Evolutionary conservation across 2,329 filamentous ascomycete genomes (phyloP), one percentile per base, ranked within the genome.

Genomic region (Penicillium brasilianum): DNA sequence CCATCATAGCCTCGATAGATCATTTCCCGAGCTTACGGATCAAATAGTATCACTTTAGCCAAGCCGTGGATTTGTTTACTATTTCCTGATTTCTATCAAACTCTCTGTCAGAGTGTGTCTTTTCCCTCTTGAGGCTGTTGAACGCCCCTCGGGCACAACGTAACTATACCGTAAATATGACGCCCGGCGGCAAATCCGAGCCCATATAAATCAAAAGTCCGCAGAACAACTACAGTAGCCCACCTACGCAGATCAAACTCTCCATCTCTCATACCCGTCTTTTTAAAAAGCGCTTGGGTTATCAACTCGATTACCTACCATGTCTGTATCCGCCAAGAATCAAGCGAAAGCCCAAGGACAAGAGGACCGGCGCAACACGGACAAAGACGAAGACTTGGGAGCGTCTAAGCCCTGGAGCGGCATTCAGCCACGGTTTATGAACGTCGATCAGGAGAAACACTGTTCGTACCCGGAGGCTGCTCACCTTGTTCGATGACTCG

Each of bases 381-480:
- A 56, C 22, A 11, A 20, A n/a, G 30, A 56, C 14, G 30, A 36
- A 41, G 20, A 20, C 10, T 2, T 2, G 18, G 10, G 28, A 2
- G 32, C 25, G 18, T 46, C 36, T 4, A n/a, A 48, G n/a, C 20
- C 14, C 22, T 53, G 50, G 50, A 53, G 50, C n/a, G 53, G 53
- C 25, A 25, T 43, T 25, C 53, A 56, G 43, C 37, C 53, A 20
- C 37, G 53, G n/a, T 56, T 48, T 11, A 41, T 48, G 53, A 56
- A 22, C 18, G 9, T 43, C 4, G 7, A 18, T 44, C 53, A 56
- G 43, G 37, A 56, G 9, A 25, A 48, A 4, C 18, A 16, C 4
- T 41, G 50, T 53, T 10, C 16, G 50, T 55, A 14, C n/a, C 14
- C 2, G n/a, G 16, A 13, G 13, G 18, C 22, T 22, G 32, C 9